Conservation (phyloP, 2,329 filamentous ascomycete species). For the Ophiostoma montium region DNA sequence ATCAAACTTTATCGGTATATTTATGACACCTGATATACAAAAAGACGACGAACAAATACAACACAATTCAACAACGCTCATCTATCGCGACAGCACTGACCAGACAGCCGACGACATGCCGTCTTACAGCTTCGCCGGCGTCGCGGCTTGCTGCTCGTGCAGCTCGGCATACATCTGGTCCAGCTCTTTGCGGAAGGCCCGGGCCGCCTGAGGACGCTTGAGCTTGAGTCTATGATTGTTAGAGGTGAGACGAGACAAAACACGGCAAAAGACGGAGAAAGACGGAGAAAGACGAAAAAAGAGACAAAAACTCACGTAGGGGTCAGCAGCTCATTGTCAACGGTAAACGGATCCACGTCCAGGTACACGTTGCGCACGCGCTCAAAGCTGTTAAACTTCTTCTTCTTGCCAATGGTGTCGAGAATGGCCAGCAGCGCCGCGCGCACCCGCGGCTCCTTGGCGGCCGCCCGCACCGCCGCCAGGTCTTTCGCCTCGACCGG, state of each 20-base stretch:
- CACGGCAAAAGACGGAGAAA: not conserved
- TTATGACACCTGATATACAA: too few relatives aligned
- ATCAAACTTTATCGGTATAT: too few relatives aligned
- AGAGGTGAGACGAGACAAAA: constrained; percentile 15
- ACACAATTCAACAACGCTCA: not conserved
- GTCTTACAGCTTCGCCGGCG: constrained; percentile 29
- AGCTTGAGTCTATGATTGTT: constrained; percentile 36
- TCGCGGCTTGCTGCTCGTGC: constrained; percentile 24
- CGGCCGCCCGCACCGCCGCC: constrained; percentile 51
- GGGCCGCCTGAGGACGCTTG: constrained; percentile 42
- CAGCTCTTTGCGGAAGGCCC: constrained; percentile 37
- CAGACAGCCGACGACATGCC: not conserved
- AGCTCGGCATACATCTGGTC: constrained; percentile 44
- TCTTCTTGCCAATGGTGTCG: constrained; percentile 61
- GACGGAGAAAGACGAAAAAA: constrained; percentile 25
- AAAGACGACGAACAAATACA: too few relatives aligned
- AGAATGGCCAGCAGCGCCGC: constrained; percentile 66
- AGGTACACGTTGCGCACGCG: constrained; percentile 60
- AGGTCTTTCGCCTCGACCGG: constrained; percentile 47
- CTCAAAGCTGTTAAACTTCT: constrained; percentile 90
- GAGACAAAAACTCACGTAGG: constrained; percentile 48
- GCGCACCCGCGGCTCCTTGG: constrained; percentile 54
- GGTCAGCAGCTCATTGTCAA: constrained; percentile 82
- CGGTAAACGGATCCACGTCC: constrained; percentile 76
- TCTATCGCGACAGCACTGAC: not conserved